Evolutionary conservation across 345 rosid genomes (phyloP), one percentile per base, ranked within the genome.

Genomic region (Populus euphratica): DNA sequence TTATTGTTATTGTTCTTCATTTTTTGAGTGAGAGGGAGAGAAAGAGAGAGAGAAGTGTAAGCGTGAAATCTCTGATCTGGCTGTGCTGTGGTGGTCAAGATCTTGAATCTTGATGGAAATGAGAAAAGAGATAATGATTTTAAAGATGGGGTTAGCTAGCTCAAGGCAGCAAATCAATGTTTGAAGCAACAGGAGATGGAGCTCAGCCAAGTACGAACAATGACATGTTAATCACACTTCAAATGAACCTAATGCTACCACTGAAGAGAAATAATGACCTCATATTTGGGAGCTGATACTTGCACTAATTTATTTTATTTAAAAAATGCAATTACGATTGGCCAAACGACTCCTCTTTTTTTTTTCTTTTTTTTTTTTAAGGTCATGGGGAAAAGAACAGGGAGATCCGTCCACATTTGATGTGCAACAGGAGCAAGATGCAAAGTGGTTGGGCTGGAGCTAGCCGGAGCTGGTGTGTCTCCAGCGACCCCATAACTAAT

Each of bases 401-500:
- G 1, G 68, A 17, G 44, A 68, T 38, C 23, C 12, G 43, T 17
- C 31, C 50, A 64, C 29, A 72, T 67, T 9, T 17, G 75, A 73
- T 75, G 80, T 68, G 78, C 72, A 68, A 39, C 10, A 68, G 76
- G 72, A 66, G 76, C 43, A 69, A 68, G 70, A 68, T 29, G 33
- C 41, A 49, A 47, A 47, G 86, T 81, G 69, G 87, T 75, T 80
- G 84, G 85, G 44, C 47, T 16, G 82, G 81, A 85, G 85, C 78
- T 76, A 90, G 89, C 79, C 85, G 80, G 68, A 20, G 73, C 56
- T 38, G 80, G 81, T 78, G 66, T 29, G 27, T 83, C 64, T 83
- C 74, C 54, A 85, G 89, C 82, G 93, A 91, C 98, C 75, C 77
- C 70, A 78, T 90, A 93, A 89, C 95, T 83, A 85, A 91, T 87